A percentile compares a stretch with the other conserved stretches of the same genome.
Evolutionary conservation across 2,329 filamentous ascomycete genomes (phyloP).

Genomic region (Aspergillus vadensis): DNA sequence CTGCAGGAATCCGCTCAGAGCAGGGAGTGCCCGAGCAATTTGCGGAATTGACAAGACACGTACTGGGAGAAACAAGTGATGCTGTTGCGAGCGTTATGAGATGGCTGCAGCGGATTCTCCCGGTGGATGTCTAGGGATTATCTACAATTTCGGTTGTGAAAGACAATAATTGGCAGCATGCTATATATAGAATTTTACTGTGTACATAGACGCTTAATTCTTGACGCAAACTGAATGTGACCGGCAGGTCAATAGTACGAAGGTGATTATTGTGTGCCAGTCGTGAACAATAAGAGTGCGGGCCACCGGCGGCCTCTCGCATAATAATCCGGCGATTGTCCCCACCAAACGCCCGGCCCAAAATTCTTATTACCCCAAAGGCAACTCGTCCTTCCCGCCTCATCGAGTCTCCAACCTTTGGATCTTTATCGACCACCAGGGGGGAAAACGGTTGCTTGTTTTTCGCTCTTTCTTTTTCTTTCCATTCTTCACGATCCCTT

Average conservation of each 20-base stretch:
- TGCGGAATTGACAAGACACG: conserved; percentile 51
- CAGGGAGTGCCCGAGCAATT: conserved; percentile 44
- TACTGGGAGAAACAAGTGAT: conserved; percentile 45
- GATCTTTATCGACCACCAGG: conserved; percentile 20
- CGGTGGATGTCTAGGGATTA: conserved; percentile 25
- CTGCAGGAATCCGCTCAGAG: conserved; percentile 12
- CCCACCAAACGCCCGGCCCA: conserved; percentile 24
- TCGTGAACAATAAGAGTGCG: not conserved
- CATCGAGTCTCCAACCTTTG: conserved; percentile 17
- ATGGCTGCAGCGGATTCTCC: conserved; percentile 40
- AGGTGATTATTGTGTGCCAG: not conserved
- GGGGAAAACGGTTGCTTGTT: conserved; percentile 13
- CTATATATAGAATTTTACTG: not conserved
- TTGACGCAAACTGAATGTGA: too few relatives aligned
- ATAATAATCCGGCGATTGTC: conserved; percentile 15
- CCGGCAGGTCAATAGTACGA: not conserved
- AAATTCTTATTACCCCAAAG: conserved; percentile 26
- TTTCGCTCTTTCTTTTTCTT: conserved; percentile 3
- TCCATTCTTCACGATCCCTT: conserved; percentile 3
- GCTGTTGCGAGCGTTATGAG: conserved; percentile 32
- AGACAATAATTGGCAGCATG: not conserved
- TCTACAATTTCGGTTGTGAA: not conserved
- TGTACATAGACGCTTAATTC: not conserved
- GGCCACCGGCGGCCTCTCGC: not conserved
- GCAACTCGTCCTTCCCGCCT: conserved; percentile 10